A percentile compares a stretch with the other conserved stretches of the same genome.
These are phyloP conservation scores for Aspergillus eucalypticola DNA, from an alignment of 2,329 filamentous ascomycete genomes.

Conservation along the genomic window DNA sequence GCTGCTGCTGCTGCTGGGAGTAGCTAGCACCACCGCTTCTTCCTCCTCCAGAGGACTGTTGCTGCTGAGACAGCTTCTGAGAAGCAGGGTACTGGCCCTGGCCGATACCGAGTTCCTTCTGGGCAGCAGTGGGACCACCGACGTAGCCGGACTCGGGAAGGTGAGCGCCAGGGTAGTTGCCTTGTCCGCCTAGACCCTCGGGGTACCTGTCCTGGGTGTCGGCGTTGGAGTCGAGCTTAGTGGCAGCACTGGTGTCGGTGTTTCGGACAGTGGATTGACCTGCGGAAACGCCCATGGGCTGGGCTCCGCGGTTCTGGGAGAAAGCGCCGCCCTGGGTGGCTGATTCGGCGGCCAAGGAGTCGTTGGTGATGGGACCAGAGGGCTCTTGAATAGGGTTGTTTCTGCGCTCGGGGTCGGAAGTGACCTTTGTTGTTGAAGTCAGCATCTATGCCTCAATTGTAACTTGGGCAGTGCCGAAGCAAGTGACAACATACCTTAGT, in stretches of 20 bases:
- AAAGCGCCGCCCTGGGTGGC: constrained; percentile 61
- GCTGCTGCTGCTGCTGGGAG: neutral
- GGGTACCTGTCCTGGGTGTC: constrained; percentile 47
- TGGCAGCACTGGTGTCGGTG: constrained; percentile 57
- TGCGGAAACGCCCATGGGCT: constrained; percentile 52
- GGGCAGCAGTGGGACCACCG: constrained; percentile 36
- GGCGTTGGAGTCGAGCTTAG: constrained; percentile 49
- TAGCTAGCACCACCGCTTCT: neutral
- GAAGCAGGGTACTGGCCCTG: constrained; percentile 24
- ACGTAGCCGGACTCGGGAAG: constrained; percentile 35
- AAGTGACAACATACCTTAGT: constrained; percentile 35
- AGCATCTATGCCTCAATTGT: neutral
- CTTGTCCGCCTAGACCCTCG: constrained; percentile 41
- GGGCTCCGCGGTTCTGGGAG: constrained; percentile 58
- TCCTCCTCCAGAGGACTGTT: neutral
- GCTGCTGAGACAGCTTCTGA: constrained; percentile 11
- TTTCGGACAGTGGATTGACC: constrained; percentile 58
- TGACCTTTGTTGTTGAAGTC: constrained; percentile 29
- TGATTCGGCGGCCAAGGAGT: constrained; percentile 77
- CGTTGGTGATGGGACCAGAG: constrained; percentile 63
- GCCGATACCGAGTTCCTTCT: constrained; percentile 31
- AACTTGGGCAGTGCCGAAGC: neutral
- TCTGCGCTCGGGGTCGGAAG: constrained; percentile 49
- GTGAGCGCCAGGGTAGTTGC: constrained; percentile 41
- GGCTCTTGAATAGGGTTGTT: constrained; percentile 61